Conservation (phyloP, 2,329 filamentous ascomycete species). For the Paracoccidioides lutzii region DNA sequence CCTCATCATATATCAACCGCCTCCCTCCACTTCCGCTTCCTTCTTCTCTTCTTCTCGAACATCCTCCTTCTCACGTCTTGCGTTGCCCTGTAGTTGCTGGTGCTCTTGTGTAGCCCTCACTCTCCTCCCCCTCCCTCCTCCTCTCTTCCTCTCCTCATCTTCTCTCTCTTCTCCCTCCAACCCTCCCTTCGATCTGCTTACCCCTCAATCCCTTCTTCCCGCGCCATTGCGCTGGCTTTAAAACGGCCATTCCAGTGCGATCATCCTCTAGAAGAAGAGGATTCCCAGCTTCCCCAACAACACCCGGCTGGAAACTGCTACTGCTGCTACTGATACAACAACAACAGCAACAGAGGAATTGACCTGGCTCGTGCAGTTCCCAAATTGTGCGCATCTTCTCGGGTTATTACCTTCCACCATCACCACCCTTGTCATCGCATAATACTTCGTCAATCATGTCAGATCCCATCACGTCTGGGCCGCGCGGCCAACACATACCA, state of each 20-base stretch:
- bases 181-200: constrained; percentile 5
- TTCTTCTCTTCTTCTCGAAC: not conserved
- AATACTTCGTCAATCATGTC: constrained; percentile 6
- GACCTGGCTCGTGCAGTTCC: no score
- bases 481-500: constrained; percentile 10
- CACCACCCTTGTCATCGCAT: no score
- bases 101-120: constrained; percentile 6
- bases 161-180: constrained; percentile 1
- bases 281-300: no score
- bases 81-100: not conserved
- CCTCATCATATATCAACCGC: constrained; percentile 8
- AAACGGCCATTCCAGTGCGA: constrained; percentile 1
- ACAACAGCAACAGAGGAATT: no score
- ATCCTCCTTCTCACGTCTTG: no score
- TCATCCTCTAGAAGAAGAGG: not conserved
- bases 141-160: constrained; percentile 4
- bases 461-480: constrained; percentile 10
- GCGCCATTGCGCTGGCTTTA: constrained; percentile 2
- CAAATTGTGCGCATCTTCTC: no score
- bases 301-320: no score
- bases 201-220: constrained; percentile 1
- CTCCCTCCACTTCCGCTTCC: constrained; percentile 4
- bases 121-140: constrained; percentile 4
- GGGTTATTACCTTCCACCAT: no score
- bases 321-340: no score